Base-by-base conservation (phyloP, 1,284 basidiomycete species). In the Sanguinoderma infundibulare region DNA sequence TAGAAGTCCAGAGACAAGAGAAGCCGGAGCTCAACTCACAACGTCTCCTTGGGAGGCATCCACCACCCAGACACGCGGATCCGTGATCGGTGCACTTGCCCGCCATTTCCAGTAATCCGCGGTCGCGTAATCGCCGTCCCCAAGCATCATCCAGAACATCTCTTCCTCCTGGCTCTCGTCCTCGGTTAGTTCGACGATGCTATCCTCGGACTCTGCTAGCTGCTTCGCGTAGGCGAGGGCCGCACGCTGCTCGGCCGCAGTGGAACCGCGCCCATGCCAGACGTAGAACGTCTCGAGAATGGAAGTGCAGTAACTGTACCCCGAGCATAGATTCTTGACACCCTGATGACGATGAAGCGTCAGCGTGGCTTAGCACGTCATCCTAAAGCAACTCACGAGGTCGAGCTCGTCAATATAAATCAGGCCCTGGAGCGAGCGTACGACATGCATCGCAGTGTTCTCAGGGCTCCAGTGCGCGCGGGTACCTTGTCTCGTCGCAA, bases 61-160 rank as follows among this genome's bases (percentile, higher is more conserved):
- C 28, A 92, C 79, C 36, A 77, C 75, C 89, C 89, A 92, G 24
- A 86, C 75, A 26, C 66, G 70, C 24, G 64, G 85, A 44, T 81
- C 79, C 5, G 70, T 67, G 9, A 72, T 66, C n/a, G 71, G 59
- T 28, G 78, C 72, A 12, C 68, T 70, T 17, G 76, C 74, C 67
- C 87, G 81, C 87, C 89, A 94, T 67, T 75, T 82, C 91, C 91
- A 94, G 72, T 93, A 89, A 67, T 92, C 85, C 1, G 91, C 91
- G 49, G 82, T 85, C 4, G 90, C 90, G 70, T 87, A 91, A 2
- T 81, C 81, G 0, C 86, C 85, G 24, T 91, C 84, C 9, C 91
- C 91, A 10, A 94, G 78, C 49, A 90, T 83, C 85, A 91, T 87
- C 89, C 91, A 92, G 70, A 94, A 92, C 83, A 92, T 86, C 59